These are phyloP conservation scores for Leishmania guyanensis DNA, from an alignment of 208 protist species.

Conservation along the genomic window DNA sequence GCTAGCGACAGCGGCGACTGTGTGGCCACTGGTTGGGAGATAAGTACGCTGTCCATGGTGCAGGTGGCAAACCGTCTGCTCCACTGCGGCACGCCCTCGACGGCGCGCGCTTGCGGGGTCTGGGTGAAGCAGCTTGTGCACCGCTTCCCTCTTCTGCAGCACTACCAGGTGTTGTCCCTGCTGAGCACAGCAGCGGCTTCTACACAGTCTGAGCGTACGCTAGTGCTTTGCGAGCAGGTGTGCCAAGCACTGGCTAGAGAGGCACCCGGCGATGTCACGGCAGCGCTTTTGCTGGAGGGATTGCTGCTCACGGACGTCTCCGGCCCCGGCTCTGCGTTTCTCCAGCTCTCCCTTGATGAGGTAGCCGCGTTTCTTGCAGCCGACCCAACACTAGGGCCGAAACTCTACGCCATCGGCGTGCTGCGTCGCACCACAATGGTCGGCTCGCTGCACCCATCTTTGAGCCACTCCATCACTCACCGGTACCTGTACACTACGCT, in stretches of 20 bases:
- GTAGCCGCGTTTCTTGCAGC: constrained; percentile 17
- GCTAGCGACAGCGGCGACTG: constrained; percentile 16
- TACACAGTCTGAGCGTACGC: constrained; percentile 39
- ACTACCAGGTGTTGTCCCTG: constrained; percentile 64
- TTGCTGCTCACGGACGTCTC: constrained; percentile 41
- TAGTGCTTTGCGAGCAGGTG: constrained; percentile 40
- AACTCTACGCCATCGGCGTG: constrained; percentile 60
- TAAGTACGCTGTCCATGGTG: constrained; percentile 31
- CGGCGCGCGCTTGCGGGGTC: constrained; percentile 40
- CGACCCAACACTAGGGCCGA: constrained; percentile 28
- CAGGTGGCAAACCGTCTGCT: constrained; percentile 50
- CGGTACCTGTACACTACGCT: constrained; percentile 36
- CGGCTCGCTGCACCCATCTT: constrained; percentile 12
- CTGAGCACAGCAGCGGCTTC: constrained; percentile 50
- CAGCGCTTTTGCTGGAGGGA: constrained; percentile 36
- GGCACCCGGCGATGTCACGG: constrained; percentile 12
- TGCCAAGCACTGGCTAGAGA: constrained; percentile 40
- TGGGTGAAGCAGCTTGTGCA: constrained; percentile 62
- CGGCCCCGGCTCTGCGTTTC: constrained; percentile 24
- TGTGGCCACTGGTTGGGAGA: constrained; percentile 23
- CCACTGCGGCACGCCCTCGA: constrained; percentile 40
- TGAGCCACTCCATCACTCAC: constrained; percentile 28
- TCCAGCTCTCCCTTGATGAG: constrained; percentile 22
- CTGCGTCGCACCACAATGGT: constrained; percentile 41
- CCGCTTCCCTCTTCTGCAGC: constrained; percentile 63